Conservation (phyloP, 2,329 filamentous ascomycete species). For the Colletotrichum euphorbiae region DNA sequence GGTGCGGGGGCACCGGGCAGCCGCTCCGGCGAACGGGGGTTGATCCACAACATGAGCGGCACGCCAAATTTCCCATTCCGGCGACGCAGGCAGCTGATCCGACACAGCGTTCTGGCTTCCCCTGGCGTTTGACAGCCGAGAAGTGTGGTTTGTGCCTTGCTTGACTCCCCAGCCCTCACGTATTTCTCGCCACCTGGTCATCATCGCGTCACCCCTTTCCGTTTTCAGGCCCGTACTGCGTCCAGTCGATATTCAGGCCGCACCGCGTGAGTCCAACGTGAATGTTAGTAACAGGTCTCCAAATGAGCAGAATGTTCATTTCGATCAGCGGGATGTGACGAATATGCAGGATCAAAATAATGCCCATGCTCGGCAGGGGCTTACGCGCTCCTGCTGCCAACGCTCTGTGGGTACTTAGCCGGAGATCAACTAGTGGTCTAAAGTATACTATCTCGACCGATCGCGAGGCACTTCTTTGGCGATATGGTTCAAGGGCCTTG, state of each 20-base stretch:
- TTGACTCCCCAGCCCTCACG: constrained; percentile 6
- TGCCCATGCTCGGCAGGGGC: too few relatives aligned
- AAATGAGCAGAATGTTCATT: neutral
- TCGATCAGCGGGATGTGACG: too few relatives aligned
- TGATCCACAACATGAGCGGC: constrained; percentile 19
- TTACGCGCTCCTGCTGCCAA: too few relatives aligned
- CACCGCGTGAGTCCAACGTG: constrained; percentile 10
- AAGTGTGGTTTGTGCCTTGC: neutral
- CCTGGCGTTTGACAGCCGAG: constrained; percentile 14
- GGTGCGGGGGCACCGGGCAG: neutral
- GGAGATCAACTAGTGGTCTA: too few relatives aligned
- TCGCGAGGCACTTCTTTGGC: too few relatives aligned
- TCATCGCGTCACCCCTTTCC: constrained; percentile 28
- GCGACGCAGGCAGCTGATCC: constrained; percentile 11
- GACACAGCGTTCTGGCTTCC: neutral
- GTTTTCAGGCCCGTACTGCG: neutral
- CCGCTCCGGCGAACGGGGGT: constrained; percentile 8
- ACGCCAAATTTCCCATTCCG: constrained; percentile 14
- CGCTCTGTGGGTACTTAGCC: too few relatives aligned
- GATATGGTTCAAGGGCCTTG: neutral
- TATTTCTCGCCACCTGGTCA: constrained; percentile 30
- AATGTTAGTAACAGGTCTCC: neutral
- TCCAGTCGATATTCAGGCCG: neutral
- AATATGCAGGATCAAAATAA: too few relatives aligned
- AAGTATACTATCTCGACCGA: too few relatives aligned